Conservation (phyloP, 768 basidiomycete genomes). For the Tephrocybe sp. region DNA sequence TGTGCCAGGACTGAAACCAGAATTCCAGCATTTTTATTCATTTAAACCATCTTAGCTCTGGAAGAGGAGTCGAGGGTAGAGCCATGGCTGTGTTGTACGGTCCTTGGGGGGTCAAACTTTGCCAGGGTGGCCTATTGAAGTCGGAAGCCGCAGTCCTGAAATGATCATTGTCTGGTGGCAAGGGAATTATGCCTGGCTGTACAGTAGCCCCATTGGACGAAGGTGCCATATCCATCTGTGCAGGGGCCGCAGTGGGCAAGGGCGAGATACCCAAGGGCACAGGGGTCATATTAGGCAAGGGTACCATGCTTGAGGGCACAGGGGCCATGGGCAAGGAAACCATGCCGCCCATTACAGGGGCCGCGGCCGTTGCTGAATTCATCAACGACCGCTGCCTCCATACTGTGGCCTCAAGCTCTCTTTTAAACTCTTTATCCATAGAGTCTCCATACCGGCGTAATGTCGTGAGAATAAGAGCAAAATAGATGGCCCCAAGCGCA, state of each 20-base stretch:
- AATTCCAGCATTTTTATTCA: conserved; percentile 20
- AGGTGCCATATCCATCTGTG: too few species aligned
- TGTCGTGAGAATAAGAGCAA: conserved; percentile 48
- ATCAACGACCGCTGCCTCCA: not conserved
- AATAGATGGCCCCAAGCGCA: conserved; percentile 47
- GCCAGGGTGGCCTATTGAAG: not conserved
- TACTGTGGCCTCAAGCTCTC: not conserved
- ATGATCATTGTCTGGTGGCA: too few species aligned
- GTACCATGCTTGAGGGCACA: too few species aligned
- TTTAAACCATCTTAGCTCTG: conserved; percentile 1
- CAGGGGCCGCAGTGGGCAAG: too few species aligned
- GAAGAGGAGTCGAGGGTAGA: not conserved
- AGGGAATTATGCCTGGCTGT: too few species aligned
- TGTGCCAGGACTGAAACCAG: conserved; percentile 11
- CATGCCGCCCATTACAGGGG: too few species aligned
- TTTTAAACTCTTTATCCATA: conserved; percentile 28
- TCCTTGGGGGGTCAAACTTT: not conserved
- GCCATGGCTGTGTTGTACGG: not conserved
- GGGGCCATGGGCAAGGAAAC: too few species aligned
- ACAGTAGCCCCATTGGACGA: too few species aligned
- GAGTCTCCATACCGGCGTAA: conserved; percentile 49
- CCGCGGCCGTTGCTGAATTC: not conserved
- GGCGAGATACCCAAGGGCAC: too few species aligned
- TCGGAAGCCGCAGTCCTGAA: too few species aligned
- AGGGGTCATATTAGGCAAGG: too few species aligned